Evolutionary conservation across 371 early-diverging fungal genomes (phyloP).

Genomic region (Rhizopus delemar): DNA sequence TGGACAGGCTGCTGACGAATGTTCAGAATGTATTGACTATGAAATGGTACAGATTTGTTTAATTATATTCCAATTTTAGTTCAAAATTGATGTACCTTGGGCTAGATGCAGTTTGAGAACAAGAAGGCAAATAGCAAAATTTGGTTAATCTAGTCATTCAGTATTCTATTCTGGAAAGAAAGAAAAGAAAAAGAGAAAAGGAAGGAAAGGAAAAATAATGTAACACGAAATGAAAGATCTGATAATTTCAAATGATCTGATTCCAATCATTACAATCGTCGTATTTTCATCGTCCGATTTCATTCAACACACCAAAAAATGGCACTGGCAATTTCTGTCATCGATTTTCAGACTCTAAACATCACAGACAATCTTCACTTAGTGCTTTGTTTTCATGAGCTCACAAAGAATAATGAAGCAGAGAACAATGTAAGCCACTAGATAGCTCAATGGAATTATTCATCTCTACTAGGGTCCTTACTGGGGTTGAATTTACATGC

Average conservation of each 20-base stretch:
- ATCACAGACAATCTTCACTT: too few relatives aligned
- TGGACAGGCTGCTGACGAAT: conserved; percentile 45
- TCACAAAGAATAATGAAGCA: too few relatives aligned
- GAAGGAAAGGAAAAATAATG: conserved; percentile 19
- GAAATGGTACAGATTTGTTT: too few relatives aligned
- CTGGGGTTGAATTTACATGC: too few relatives aligned
- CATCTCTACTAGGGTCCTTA: too few relatives aligned
- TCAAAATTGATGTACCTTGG: not conserved
- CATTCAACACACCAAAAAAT: too few relatives aligned
- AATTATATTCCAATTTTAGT: not conserved
- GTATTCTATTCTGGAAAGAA: not conserved
- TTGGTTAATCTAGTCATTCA: not conserved
- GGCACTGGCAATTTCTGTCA: too few relatives aligned
- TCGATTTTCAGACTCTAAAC: too few relatives aligned
- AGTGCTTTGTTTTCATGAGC: too few relatives aligned
- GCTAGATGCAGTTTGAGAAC: not conserved
- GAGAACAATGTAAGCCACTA: too few relatives aligned
- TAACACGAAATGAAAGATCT: conserved; percentile 24
- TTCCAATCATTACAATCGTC: conserved; percentile 11
- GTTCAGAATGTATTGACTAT: conserved; percentile 19
- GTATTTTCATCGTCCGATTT: conserved; percentile 21
- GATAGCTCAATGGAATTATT: too few relatives aligned
- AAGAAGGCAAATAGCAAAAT: not conserved
- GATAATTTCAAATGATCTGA: conserved; percentile 22
- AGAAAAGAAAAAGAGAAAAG: conserved; percentile 3